Evolutionary conservation across 2,329 filamentous ascomycete genomes (phyloP), one percentile per base, ranked within the genome.

Genomic region (Colletotrichum sp.): DNA sequence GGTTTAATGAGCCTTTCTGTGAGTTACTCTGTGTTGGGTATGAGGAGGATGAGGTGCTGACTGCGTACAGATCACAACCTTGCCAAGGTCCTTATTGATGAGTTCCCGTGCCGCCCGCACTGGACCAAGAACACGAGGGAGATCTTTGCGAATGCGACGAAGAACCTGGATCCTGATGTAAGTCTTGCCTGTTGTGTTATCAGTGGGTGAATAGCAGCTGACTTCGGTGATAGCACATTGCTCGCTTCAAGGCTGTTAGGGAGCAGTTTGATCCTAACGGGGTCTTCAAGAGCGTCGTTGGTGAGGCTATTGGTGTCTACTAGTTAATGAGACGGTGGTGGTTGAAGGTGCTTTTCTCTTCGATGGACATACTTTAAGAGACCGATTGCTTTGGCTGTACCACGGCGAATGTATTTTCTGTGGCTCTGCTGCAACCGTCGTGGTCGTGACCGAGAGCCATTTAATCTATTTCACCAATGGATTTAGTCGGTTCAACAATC

Each of bases 121-220:
- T 90, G 88, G 88, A 90, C 88, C 13, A 90, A 90, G 82, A 90
- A 89, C 78, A 89, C 87, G 6, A 82, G 88, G 21, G 86, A 88
- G 26, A 84, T 89, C 10, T 86, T 89, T 68, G 79, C 83, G 66
- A 84, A 85, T 62, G 81, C 86, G 1, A 85, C 85, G 55, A 87
- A 88, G 81, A 88, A 89, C 65, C 77, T 90, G 24, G 88, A 90
- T 76, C 85, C 86, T 1, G 79, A 83, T n/a, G 85, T 85, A 75
- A 82, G 84, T 79, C 4, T 15, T 21, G 13, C 28, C 59, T 21
- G 10, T 21, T 6, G 10, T 2, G 3, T 1, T 13, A 3, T 57
- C 6, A 15, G 32, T 1, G 6, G 34, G 6, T 3, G 8, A 2
- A 1, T 2, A 8, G 8, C 7, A 9, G 15, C 72, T 71, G 8